Evolutionary conservation across 306 rosid genomes (phyloP), one percentile per base, ranked within the genome.

Genomic region (Corylus americana): DNA sequence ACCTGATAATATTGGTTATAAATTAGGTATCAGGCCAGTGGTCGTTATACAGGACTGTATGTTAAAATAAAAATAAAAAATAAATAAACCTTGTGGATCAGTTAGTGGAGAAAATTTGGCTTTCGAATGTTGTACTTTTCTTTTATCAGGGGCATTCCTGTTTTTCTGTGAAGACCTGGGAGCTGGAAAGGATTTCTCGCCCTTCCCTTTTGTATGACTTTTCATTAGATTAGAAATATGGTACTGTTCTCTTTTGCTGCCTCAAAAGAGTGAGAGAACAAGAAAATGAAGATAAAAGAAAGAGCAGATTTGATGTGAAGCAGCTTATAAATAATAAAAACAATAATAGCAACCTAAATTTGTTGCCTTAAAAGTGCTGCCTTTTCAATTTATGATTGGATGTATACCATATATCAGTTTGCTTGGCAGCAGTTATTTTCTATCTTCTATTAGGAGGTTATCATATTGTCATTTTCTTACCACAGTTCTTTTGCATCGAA

Each of bases 401-500:
- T 35, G 29, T 17, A 73, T 63, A 66, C 4, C 68, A 31, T 70
- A 25, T 11, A 45, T 70, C 14, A 13, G 58, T 44, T 80, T 64
- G 0, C 77, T 31, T 62, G 42, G 79, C 53, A n/a, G 75, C 78
- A 50, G 81, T 61, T 35, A 47, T 78, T 22, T 37, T 7, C 11
- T 58, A 11, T 75, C 42, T 44, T 12, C 51, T 29, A 42, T 49
- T 78, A 77, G 69, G 66, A 78, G 67, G 80, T 80, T 20, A 31
- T 29, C 78, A 84, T 63, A 75, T 88, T 71, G 88, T 86, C 70
- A 75, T 82, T 87, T 82, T 75, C 92, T 89, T 78, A 89, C 89
- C 71, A 78, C 77, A 70, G 79, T 86, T 90, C n/a, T 80, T 89
- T 86, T 89, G 81, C 84, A 78, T 91, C 90, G 96, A 90, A 96